A percentile compares a stretch with the other conserved stretches of the same genome.
Conservation (phyloP, 345 rosid genomes). For the Citrus reticulata region DNA sequence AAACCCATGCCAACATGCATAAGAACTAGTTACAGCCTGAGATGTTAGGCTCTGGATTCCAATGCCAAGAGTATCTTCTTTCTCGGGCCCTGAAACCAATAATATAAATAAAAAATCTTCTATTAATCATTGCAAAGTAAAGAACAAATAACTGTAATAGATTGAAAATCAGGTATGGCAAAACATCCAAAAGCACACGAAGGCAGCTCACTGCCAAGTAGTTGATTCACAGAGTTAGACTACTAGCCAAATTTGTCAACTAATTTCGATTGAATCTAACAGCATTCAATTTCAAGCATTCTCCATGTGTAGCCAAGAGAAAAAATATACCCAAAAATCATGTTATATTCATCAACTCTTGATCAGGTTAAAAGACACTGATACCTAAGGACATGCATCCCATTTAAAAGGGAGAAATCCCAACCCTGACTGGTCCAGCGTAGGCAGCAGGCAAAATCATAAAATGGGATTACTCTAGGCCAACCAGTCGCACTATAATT, state of each 20-base stretch:
- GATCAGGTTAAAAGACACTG: neutral
- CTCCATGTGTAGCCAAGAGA: neutral
- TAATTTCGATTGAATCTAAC: no score
- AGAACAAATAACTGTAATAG: neutral
- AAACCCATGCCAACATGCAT: slow-evolving; percentile 7
- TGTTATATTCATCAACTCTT: neutral
- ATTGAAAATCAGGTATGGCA: neutral
- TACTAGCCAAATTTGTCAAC: neutral
- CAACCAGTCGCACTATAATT: neutral
- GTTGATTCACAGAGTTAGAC: neutral
- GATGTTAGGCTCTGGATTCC: slow-evolving; percentile 58
- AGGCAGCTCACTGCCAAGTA: neutral
- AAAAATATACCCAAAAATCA: neutral
- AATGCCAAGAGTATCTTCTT: slow-evolving; percentile 89
- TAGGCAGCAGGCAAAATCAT: neutral
- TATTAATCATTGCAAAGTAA: neutral
- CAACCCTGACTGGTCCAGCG: neutral
- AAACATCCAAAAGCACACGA: neutral
- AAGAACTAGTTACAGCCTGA: neutral
- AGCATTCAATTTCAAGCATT: neutral
- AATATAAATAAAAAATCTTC: slow-evolving; percentile 10
- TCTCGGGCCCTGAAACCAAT: slow-evolving; percentile 80
- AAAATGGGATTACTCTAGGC: neutral
- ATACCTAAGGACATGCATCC: neutral
- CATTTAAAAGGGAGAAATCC: neutral